Base-by-base conservation (phyloP, 495 filamentous ascomycete genomes). In the Aspergillus indologenus region DNA sequence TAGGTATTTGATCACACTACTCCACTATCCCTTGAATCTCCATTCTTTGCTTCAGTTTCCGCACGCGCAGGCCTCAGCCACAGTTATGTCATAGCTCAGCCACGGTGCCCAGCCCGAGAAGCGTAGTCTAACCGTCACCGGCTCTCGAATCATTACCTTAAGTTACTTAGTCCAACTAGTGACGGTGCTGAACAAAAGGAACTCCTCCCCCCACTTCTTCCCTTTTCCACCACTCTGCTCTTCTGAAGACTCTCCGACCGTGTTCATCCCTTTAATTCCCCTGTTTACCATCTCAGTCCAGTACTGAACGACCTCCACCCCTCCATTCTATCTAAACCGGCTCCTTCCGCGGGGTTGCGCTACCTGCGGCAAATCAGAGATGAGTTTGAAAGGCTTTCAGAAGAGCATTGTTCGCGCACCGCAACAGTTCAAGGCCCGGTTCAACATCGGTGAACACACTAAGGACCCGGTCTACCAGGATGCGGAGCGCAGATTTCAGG, bases 301-400 rank as follows among this genome's bases (percentile, higher is more conserved):
- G 3, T 53, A 26, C 24, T 34, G 31, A 19, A 29, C 21, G 21
- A 26, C 45, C 14, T 21, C 26, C 31, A 22, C 22, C 45, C 44
- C 20, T 17, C 23, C 12, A 40, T 19, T 45, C 19, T 44, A 43
- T 48, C 48, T 29, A 23, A 49, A 20, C 44, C 58, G 54, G 49
- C 45, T 57, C 34, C 58, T 34, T 58, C 48, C 63, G 48, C 48
- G 53, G 26, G 51, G 55, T 21, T 50, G 43, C 20, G 24, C 53
- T 19, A 22, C 45, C 54, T 53, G 48, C 57, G 54, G 21, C 53
- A 7, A 53, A 45, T 21, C 53, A 57, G 71, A 65, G 52, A 98
- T 98, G 94, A 97, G 93, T 85, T 92, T 96, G 79, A 93, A 92
- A 78, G 94, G 94, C 61, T 90, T 98, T 68, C 85, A 88, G 75